Base-by-base conservation (phyloP, 352 stramenopile species). In the Globisporangium abappressorium region DNA sequence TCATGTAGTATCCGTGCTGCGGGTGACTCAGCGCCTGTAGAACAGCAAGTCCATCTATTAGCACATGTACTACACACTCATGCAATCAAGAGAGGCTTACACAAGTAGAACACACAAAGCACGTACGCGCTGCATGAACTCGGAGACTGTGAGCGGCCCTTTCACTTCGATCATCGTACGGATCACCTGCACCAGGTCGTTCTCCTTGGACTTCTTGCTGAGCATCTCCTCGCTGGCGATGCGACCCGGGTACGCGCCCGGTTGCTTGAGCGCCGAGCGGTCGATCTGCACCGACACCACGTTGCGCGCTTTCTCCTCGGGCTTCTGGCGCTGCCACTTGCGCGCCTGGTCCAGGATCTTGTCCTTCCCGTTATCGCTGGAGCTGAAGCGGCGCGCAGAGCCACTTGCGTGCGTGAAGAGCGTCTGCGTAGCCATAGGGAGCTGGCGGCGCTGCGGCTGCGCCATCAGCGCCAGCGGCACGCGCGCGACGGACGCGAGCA, bases 1-100 rank as follows among this genome's bases (percentile, higher is more conserved):
- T 95, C 78, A 98, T 98, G 82, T 99, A 99, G 79, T 99, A 99
- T 41, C 96, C 96, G 77, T 98, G 86, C 58, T 90, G 62, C 15
- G 92, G 93, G 80, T 98, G 93, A 55, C 90, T 92, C 70, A 98
- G 81, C 36, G 85, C 85, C 79, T 87, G 62, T 15, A 24, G 2
- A 22, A 46, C 26, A 36, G 6, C 6, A 38, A 20, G 2, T 38
- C 22, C 22, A 18, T 24, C 15, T 57, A 30, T 65, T 55, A 66
- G n/a, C 28, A 14, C 20, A 15, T 43, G 9, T 20, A 20, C 38
- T 14, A 46, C 14, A 14, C 38, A 20, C 15, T 6, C 2, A 24
- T 57, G 34, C 36, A 28, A 28, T 2, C 41, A 30, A 46, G 38
- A 1, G 36, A 43, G 36, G 9, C 36, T 15, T 5, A 43, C 11